Evolutionary conservation across 805 yeast genomes (phyloP).

Genomic region (Debaryomyces castellii): DNA sequence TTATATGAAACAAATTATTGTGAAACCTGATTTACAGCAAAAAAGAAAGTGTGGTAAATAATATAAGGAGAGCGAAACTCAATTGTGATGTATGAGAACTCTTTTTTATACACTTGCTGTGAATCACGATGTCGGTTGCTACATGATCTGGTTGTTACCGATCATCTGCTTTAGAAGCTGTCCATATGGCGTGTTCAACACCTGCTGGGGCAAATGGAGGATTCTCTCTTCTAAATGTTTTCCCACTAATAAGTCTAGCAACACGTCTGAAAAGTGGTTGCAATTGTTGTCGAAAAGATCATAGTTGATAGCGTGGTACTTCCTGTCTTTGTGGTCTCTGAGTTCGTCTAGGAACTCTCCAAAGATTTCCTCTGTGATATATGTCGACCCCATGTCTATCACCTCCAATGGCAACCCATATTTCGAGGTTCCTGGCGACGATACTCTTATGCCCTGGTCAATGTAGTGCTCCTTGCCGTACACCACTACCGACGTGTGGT

Average conservation of each 20-base stretch:
- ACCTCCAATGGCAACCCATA: conserved; percentile 58
- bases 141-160: conserved; percentile 13
- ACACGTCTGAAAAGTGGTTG: conserved; percentile 62
- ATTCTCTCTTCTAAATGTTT: conserved; percentile 54
- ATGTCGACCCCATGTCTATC: conserved; percentile 53
- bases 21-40: conserved; percentile 1
- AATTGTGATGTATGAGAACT: neutral
- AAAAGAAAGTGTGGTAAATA: neutral
- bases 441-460: conserved; percentile 54
- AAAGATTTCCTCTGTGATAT: conserved; percentile 50
- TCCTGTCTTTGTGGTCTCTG: conserved; percentile 31
- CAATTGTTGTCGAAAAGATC: conserved; percentile 65
- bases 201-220: conserved; percentile 51
- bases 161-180: conserved; percentile 33
- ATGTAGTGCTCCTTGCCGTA: conserved; percentile 56
- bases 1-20: neutral
- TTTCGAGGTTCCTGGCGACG: conserved; percentile 52
- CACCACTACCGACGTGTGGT: conserved; percentile 62
- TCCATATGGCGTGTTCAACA: conserved; percentile 39
- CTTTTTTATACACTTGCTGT: neutral
- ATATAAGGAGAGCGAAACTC: neutral
- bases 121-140: neutral
- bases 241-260: conserved; percentile 58
- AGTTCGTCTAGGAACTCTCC: conserved; percentile 54
- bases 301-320: conserved; percentile 48